Conservation (phyloP, 139 green algal species). For the Closterium sp. region DNA sequence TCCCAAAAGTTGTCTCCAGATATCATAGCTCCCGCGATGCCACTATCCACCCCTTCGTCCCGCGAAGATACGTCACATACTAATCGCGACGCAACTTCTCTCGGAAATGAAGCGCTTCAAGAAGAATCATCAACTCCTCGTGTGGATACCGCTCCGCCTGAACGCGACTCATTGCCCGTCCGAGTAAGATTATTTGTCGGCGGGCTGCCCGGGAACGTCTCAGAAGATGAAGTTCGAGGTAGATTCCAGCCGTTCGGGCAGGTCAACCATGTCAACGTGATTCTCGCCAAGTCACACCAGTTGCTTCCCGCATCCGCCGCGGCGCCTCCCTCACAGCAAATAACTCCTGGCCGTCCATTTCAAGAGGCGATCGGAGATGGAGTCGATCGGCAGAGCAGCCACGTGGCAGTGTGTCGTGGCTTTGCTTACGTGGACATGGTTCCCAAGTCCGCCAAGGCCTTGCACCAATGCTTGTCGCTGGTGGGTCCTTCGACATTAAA, state of each 20-base stretch:
- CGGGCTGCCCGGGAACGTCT: not conserved
- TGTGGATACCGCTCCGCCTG: not conserved
- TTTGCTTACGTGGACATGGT: not conserved
- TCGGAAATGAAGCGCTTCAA: not conserved
- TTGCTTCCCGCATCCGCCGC: not conserved
- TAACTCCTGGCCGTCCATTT: not conserved
- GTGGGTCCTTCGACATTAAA: not conserved
- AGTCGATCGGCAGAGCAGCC: not conserved
- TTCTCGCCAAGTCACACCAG: not conserved
- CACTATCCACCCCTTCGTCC: not conserved
- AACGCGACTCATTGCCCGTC: not conserved
- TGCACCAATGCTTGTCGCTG: not conserved
- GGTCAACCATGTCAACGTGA: not conserved
- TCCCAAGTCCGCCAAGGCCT: not conserved
- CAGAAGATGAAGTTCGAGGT: not conserved
- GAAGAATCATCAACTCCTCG: not conserved
- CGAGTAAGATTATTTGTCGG: not conserved
- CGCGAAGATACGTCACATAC: not conserved
- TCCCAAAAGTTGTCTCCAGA: too few species aligned
- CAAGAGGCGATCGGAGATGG: not conserved
- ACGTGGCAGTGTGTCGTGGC: not conserved
- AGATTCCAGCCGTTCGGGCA: not conserved
- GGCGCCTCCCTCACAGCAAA: not conserved
- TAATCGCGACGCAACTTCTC: not conserved
- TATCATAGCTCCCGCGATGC: not conserved